These are phyloP conservation scores for Fistulina hepatica DNA, from an alignment of 1,284 basidiomycete genomes.

Conservation along the genomic window DNA sequence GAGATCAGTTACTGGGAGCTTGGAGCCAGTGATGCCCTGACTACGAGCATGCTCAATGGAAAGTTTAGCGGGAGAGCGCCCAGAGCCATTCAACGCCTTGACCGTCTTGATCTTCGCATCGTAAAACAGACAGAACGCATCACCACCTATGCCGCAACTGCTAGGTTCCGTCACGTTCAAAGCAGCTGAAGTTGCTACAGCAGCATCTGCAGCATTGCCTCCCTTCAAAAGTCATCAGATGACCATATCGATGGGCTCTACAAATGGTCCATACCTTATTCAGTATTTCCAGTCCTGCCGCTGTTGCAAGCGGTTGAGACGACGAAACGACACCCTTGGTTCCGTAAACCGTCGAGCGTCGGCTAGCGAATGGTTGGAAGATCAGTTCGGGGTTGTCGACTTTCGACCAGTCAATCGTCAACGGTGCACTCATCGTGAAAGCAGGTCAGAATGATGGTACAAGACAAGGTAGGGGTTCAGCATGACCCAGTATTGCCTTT, in stretches of 20 bases:
- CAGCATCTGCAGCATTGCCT: slow-evolving; percentile 41
- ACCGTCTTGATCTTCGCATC: slow-evolving; percentile 73
- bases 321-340: slow-evolving; percentile 83
- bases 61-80: slow-evolving; percentile 73
- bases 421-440: no score
- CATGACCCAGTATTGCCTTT: no score
- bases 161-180: slow-evolving; percentile 82
- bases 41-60: slow-evolving; percentile 63
- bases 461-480: no score
- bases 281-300: slow-evolving; percentile 83
- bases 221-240: slow-evolving; percentile 14
- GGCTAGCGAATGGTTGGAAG: slow-evolving; percentile 55
- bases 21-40: slow-evolving; percentile 56
- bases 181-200: slow-evolving; percentile 65
- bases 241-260: background rate
- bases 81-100: slow-evolving; percentile 80
- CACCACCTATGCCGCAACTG: slow-evolving; percentile 79
- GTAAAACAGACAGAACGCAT: slow-evolving; percentile 90
- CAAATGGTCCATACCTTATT: slow-evolving; percentile 45
- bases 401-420: slow-evolving; percentile 60
- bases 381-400: slow-evolving; percentile 49
- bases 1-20: slow-evolving; percentile 65
- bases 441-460: no score
- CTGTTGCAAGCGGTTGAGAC: slow-evolving; percentile 84
- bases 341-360: slow-evolving; percentile 69